phyloP scores from a whole-genome alignment of 768 basidiomycete species.

The Austroboletus eburneus region DNA sequence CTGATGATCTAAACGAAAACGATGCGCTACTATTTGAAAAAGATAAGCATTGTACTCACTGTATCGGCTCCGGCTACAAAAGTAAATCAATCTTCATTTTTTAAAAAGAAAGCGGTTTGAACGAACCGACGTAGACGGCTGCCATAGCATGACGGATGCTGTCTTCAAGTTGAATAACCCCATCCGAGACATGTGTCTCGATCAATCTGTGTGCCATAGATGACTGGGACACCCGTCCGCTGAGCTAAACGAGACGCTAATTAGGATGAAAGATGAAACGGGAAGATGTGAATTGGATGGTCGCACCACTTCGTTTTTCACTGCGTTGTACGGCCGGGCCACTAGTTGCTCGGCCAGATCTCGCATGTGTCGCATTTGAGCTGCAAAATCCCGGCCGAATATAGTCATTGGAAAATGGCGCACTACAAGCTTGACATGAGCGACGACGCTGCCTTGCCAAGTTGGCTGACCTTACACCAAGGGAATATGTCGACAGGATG shows the following conservation, averaged over 20 bases:
- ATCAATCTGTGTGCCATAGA: constrained; percentile 7
- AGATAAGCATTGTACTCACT: background rate
- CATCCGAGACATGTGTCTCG: background rate
- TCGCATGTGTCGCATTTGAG: constrained; percentile 6
- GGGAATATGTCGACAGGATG: constrained; percentile 8
- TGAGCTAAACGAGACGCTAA: background rate
- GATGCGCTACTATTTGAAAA: background rate
- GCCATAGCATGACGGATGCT: constrained; percentile 5
- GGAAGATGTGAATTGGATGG: too few species aligned
- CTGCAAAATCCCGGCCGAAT: constrained; percentile 1
- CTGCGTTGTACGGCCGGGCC: background rate
- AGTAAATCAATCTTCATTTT: background rate
- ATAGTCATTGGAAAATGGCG: constrained; percentile 3
- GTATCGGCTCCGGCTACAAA: constrained; percentile 4
- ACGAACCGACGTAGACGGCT: constrained; percentile 1
- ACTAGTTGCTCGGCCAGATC: constrained; percentile 1
- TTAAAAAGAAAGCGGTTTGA: background rate
- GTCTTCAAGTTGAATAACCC: constrained; percentile 1
- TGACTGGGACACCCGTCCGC: constrained; percentile 1
- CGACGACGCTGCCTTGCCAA: background rate
- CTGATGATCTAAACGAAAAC: background rate
- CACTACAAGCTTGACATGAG: background rate
- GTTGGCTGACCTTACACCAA: background rate
- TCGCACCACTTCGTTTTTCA: constrained; percentile 2
- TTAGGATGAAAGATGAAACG: background rate